A percentile compares a stretch with the other conserved stretches of the same genome.
These are phyloP conservation scores for Massariosphaeria phaeospora DNA, from an alignment of 495 filamentous ascomycete species.

Conservation along the genomic window DNA sequence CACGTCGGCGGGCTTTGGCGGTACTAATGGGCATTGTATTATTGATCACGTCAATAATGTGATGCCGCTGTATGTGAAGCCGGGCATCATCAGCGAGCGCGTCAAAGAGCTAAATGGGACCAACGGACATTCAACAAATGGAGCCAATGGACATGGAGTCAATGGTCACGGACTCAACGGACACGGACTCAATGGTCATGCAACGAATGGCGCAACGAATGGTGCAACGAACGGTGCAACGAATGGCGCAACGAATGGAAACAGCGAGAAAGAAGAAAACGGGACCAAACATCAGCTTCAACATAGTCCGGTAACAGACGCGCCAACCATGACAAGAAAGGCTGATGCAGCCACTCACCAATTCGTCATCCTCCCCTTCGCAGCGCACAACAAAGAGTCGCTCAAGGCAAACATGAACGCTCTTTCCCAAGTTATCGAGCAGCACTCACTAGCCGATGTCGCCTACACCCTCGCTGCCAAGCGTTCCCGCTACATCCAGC, in stretches of 20 bases:
- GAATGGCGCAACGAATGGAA: not conserved
- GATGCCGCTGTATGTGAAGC: not conserved
- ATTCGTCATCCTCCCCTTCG: conserved; percentile 17
- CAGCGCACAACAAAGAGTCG: conserved; percentile 8
- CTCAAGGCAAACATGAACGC: conserved; percentile 1
- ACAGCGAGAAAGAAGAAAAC: not conserved
- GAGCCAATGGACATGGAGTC: too few species aligned
- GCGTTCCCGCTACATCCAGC: not conserved
- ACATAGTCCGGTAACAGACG: not conserved
- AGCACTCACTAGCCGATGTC: conserved; percentile 8
- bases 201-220: not conserved
- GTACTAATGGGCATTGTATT: conserved; percentile 22
- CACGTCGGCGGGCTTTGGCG: conserved; percentile 25
- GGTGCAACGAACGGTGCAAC: not conserved
- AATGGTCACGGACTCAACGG: too few species aligned
- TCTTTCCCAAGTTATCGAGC: not conserved
- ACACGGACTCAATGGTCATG: not conserved
- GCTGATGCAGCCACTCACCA: not conserved
- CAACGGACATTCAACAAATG: not conserved
- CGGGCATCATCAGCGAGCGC: not conserved
- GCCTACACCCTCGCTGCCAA: conserved; percentile 15
- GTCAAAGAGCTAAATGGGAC: not conserved
- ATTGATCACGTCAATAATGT: conserved; percentile 12
- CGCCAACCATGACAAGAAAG: not conserved
- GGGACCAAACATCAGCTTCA: not conserved